Evolutionary conservation across 2,329 filamentous ascomycete species (phyloP).

Genomic region (Moelleriella libera): DNA sequence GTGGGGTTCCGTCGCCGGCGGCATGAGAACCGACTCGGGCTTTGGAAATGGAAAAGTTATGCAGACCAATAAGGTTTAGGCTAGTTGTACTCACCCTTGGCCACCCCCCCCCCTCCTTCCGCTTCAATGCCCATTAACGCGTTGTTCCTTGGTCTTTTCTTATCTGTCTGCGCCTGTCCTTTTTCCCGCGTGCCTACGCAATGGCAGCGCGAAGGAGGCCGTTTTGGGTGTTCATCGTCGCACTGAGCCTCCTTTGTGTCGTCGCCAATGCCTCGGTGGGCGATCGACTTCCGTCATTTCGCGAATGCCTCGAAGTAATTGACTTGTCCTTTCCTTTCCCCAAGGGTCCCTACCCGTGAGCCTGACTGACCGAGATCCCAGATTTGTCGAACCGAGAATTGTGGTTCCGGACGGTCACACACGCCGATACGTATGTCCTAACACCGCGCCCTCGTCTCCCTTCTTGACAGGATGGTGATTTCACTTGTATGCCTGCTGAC

Average conservation of each 20-base stretch:
- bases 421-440: constrained; percentile 54
- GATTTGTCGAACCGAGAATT: constrained; percentile 74
- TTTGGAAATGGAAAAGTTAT: too few relatives aligned
- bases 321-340: neutral
- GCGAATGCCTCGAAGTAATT: constrained; percentile 65
- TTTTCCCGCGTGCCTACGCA: constrained; percentile 14
- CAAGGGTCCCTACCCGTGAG: neutral
- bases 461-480: neutral
- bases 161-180: neutral
- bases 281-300: constrained; percentile 77
- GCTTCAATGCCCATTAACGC: too few relatives aligned
- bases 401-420: constrained; percentile 42
- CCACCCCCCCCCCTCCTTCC: neutral
- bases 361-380: constrained; percentile 18
- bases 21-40: neutral
- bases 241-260: constrained; percentile 23
- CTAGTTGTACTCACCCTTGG: neutral
- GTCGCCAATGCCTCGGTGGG: constrained; percentile 59
- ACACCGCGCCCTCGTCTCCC: neutral
- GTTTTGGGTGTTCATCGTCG: constrained; percentile 16
- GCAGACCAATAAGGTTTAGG: too few relatives aligned
- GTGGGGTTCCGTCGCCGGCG: neutral
- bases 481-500: neutral
- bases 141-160: too few relatives aligned
- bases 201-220: constrained; percentile 19